phyloP scores from a whole-genome alignment of 352 stramenopile genomes.

The Phytophthora fragariaefolia region DNA sequence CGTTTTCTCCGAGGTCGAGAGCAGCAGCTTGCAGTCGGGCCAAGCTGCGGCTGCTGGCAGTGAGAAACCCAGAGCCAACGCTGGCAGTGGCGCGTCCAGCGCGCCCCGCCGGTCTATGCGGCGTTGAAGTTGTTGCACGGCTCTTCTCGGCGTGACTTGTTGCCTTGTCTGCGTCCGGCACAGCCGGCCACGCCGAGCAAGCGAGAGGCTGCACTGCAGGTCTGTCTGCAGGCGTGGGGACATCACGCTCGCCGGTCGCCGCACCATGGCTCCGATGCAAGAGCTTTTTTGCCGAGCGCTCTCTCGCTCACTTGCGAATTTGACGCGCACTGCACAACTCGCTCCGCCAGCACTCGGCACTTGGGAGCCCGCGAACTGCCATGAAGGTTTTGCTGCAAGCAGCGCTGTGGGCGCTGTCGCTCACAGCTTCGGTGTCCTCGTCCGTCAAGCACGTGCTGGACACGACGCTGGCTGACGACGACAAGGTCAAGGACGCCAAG shows the following conservation, averaged over 20 bases:
- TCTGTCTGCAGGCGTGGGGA: neutral
- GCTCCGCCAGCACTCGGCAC: constrained; percentile 2
- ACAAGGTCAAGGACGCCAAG: constrained; percentile 50
- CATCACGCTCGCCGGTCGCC: neutral
- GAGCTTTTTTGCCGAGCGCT: constrained; percentile 12
- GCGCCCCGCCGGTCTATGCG: constrained; percentile 16
- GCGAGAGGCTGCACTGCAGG: constrained; percentile 11
- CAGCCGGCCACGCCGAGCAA: constrained; percentile 25
- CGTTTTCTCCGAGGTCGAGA: constrained; percentile 2
- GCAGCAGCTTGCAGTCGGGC: neutral
- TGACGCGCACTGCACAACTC: constrained; percentile 18
- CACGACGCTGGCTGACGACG: constrained; percentile 9
- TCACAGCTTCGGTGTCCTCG: neutral
- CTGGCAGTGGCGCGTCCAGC: neutral
- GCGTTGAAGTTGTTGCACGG: constrained; percentile 25
- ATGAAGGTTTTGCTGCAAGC: constrained; percentile 38
- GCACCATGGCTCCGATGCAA: constrained; percentile 1
- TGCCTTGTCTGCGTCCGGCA: constrained; percentile 24
- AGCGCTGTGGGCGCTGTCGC: constrained; percentile 22
- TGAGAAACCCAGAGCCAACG: neutral
- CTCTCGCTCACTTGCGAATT: constrained; percentile 29
- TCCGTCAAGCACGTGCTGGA: constrained; percentile 15
- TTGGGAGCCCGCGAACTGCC: constrained; percentile 1
- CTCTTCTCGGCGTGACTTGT: constrained; percentile 25
- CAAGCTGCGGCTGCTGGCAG: neutral